Evolutionary conservation across 2,329 filamentous ascomycete species (phyloP), one percentile per base, ranked within the genome.

Genomic region (Arthrobotrys pseudoclavata): DNA sequence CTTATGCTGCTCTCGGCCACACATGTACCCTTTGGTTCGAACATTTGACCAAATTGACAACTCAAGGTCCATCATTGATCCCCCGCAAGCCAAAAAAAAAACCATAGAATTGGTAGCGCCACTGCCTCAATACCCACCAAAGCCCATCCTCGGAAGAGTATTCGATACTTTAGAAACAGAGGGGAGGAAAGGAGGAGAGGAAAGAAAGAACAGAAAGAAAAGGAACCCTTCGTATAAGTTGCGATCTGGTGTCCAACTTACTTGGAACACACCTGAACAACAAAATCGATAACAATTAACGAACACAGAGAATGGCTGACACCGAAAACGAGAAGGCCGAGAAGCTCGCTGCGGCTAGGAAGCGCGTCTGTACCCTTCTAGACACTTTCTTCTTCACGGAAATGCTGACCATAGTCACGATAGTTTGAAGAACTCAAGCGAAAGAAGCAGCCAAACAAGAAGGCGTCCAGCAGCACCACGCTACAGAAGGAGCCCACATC

Each of bases 361-460:
- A 71, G 29, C 74, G 74, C 20, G 74, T 77, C 22, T 9, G 61
- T 61, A 45, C 3, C 1, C 22, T n/a, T n/a, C 10, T 12, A 37
- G 3, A 50, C 29, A 42, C 4, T 6, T 47, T 3, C 4, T 18
- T 3, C 2, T 34, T 42, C 20, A 53, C 40, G n/a, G 45, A 13
- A 18, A 12, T 18, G 9, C 5, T 20, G 34, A 67, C 61, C 6
- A 50, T 15, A 24, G 20, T 37, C 37, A 5, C n/a, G 3, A 62
- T 63, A 77, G 74, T 77, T 77, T 20, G 74, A 77, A 26, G 74
- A 77, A 24, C 67, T 77, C 13, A 77, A 77, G 40, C 74, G 74
- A n/a, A 77, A 77, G 45, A 77, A 77, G n/a, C 74, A 77, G 13
- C 74, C 74, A 4, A 61, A 5, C n/a, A 77, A 77, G 37, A 77